Evolutionary conservation across 1,284 basidiomycete genomes (phyloP), one percentile per base, ranked within the genome.

Genomic region (Fomitopsis schrenkii): DNA sequence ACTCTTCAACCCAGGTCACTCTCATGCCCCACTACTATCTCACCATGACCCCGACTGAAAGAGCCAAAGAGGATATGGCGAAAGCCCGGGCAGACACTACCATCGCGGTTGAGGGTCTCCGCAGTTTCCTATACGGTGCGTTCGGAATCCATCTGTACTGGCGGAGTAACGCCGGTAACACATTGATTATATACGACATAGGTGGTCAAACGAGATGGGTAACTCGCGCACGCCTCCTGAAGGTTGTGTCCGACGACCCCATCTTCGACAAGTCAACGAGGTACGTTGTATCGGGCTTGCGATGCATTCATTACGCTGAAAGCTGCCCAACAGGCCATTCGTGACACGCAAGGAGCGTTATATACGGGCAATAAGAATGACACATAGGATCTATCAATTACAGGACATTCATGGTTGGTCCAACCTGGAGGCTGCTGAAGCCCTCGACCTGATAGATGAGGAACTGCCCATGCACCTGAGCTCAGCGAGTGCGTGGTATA

Each of bases 251-350:
- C 35, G 71, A 75, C 2, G 90, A 93, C 62, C 80, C 83, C 0
- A 72, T 78, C 3, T 91, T 93, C 64, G 83, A 88, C 73, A 91
- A 90, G 71, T 76, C 80, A 0, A 72, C 77, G 59, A 81, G 83
- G 85, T 86, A 63, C 52, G 71, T 19, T 19, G 4, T 17, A 2
- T 15, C 33, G 9, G 45, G 8, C 5, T 2, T 46, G 28, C 53
- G 19, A 19, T 19, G 30, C n/a, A 17, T 12, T 56, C 17, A 33
- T 33, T 33, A 33, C 30, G 33, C 44, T 58, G 1, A 45, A n/a
- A 45, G 33, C 36, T 17, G 55, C 40, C 30, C 33, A 5, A 3
- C 59, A 87, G 85, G 59, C 73, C 80, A 3, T 86, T 83, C 69
- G 74, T 84, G 72, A 76, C 76, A 2, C 79, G 85, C 45, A 77